phyloP scores from a whole-genome alignment of 257 asterid species.

The Orobanche coerulescens region DNA sequence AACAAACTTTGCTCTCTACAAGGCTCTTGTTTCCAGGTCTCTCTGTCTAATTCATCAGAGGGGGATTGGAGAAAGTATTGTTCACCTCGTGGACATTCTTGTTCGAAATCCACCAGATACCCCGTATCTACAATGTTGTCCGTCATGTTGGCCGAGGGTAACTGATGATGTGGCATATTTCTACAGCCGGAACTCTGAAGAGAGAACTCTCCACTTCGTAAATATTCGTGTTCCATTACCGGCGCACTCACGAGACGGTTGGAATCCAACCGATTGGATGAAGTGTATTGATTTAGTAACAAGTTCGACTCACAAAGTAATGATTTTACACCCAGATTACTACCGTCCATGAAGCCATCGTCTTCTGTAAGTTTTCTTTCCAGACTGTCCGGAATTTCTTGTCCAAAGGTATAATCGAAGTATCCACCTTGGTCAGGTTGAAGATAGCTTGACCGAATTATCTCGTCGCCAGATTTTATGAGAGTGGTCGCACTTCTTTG shows the following conservation, averaged over 20 bases:
- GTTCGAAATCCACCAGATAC: conserved; percentile 2
- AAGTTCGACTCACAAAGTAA: background rate
- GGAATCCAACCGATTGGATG: conserved; percentile 9
- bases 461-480: conserved; percentile 17
- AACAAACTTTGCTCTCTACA: conserved; percentile 19
- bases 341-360: conserved; percentile 7
- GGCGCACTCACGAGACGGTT: conserved; percentile 2
- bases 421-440: conserved; percentile 15
- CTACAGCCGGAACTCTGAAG: background rate
- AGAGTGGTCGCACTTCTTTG: conserved; percentile 20
- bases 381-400: background rate
- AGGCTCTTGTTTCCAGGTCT: no score
- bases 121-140: background rate
- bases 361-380: conserved; percentile 8
- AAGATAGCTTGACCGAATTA: conserved; percentile 2
- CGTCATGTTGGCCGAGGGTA: conserved; percentile 3
- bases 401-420: conserved; percentile 9
- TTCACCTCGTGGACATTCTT: background rate
- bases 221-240: conserved; percentile 8
- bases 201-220: background rate
- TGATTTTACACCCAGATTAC: conserved; percentile 5
- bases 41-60: no score
- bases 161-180: conserved; percentile 2
- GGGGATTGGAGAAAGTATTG: background rate
- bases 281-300: conserved; percentile 15